Evolutionary conservation across 176 grass and related monocot species (phyloP).

Genomic region (Triticum dicoccoides): DNA sequence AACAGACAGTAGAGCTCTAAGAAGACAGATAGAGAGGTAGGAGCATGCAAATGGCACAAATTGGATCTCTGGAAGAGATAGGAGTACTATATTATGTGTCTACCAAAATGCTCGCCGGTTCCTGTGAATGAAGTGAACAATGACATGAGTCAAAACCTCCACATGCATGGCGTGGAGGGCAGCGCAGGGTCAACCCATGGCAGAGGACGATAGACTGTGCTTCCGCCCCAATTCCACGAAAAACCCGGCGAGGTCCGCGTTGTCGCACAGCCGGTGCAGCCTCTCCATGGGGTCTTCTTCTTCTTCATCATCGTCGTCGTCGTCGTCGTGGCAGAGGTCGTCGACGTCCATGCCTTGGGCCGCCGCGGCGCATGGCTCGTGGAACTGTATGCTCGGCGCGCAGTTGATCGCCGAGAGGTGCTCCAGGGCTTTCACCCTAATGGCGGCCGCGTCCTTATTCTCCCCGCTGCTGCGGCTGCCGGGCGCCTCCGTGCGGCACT

Average conservation of each 20-base stretch:
- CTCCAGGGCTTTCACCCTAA: neutral
- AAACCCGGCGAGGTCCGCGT: neutral
- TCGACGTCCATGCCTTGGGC: neutral
- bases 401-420: neutral
- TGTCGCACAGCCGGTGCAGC: neutral
- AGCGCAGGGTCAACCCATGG: neutral
- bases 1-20: too few relatives aligned
- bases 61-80: too few relatives aligned
- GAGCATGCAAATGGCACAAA: too few relatives aligned
- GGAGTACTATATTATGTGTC: too few relatives aligned
- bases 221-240: neutral
- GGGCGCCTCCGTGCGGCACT: neutral
- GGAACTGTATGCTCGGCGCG: neutral
- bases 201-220: neutral
- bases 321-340: neutral
- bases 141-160: too few relatives aligned
- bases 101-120: too few relatives aligned
- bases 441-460: neutral
- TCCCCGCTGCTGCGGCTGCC: neutral
- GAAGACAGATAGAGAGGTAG: too few relatives aligned
- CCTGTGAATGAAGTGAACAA: too few relatives aligned
- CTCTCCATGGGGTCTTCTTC: neutral
- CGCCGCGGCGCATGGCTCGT: neutral
- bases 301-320: neutral
- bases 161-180: too few relatives aligned